These are phyloP conservation scores for Lentinula lateritia DNA, from an alignment of 768 basidiomycete genomes.

Conservation along the genomic window DNA sequence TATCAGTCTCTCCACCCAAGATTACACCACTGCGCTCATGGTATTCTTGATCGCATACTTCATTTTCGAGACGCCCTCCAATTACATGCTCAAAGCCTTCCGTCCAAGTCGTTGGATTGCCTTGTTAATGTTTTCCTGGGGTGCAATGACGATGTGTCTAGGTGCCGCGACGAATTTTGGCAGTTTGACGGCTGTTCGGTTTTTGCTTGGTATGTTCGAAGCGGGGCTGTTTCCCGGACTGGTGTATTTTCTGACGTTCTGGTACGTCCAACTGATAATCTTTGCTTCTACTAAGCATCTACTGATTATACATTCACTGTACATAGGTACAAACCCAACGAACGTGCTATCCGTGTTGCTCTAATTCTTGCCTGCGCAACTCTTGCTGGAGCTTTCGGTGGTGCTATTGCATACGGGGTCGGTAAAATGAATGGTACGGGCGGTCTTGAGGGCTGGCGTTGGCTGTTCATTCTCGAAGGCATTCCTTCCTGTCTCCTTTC, in stretches of 20 bases:
- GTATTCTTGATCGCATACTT: conserved; percentile 35
- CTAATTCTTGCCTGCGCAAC: conserved; percentile 29
- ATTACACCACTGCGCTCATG: conserved; percentile 32
- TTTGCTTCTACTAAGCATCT: background rate
- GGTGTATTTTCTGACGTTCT: conserved; percentile 37
- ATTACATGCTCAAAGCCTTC: conserved; percentile 32
- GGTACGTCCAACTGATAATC: conserved; percentile 22
- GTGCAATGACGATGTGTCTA: conserved; percentile 29
- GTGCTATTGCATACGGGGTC: conserved; percentile 27
- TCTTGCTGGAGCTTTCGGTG: conserved; percentile 27
- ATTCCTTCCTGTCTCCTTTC: conserved; percentile 34
- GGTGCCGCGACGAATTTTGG: conserved; percentile 30
- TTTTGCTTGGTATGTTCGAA: conserved; percentile 38
- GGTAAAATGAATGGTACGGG: conserved; percentile 19
- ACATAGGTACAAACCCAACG: conserved; percentile 5
- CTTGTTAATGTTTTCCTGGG: conserved; percentile 34
- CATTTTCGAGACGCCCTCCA: conserved; percentile 33
- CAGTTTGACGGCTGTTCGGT: conserved; percentile 34
- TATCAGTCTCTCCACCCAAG: conserved; percentile 19
- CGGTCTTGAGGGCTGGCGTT: conserved; percentile 21
- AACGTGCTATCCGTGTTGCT: conserved; percentile 16
- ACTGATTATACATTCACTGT: background rate
- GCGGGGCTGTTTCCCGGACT: conserved; percentile 38
- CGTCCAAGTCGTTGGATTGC: conserved; percentile 32
- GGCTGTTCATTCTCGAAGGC: conserved; percentile 35